A percentile compares a stretch with the other conserved stretches of the same genome.
These are phyloP conservation scores for Paramecium biaurelia DNA, from an alignment of 73 alveolate genomes.

Conservation along the genomic window DNA sequence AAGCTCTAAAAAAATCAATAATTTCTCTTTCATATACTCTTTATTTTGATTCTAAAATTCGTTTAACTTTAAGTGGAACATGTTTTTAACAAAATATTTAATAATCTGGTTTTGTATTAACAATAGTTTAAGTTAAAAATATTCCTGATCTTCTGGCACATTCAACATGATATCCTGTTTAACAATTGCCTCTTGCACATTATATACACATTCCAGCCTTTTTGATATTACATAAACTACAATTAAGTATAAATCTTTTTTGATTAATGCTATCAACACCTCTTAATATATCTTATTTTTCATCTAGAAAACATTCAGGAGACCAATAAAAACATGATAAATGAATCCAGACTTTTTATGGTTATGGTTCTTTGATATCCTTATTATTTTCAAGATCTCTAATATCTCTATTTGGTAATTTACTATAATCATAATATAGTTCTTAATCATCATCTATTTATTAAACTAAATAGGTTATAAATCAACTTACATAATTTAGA, in stretches of 20 bases:
- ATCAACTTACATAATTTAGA: not conserved
- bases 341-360: constrained; percentile 51
- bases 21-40: constrained; percentile 57
- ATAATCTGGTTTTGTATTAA: constrained; percentile 27
- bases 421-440: constrained; percentile 43
- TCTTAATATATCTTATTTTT: not conserved
- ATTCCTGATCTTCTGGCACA: constrained; percentile 65
- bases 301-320: constrained; percentile 61
- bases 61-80: constrained; percentile 52
- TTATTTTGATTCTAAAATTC: constrained; percentile 53
- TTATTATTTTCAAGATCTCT: constrained; percentile 1
- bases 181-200: constrained; percentile 57
- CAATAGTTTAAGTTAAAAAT: constrained; percentile 7
- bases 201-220: constrained; percentile 56
- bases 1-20: constrained; percentile 44
- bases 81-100: constrained; percentile 50
- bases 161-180: constrained; percentile 46
- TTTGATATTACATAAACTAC: constrained; percentile 46
- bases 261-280: constrained; percentile 53
- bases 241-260: constrained; percentile 33
- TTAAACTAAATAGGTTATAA: not conserved
- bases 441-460: constrained; percentile 37
- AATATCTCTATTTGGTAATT: constrained; percentile 30
- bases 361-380: constrained; percentile 47
- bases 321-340: constrained; percentile 60